Evolutionary conservation across 2,329 filamentous ascomycete genomes (phyloP), one percentile per base, ranked within the genome.

Genomic region (Chrysosporium queenslandicum): DNA sequence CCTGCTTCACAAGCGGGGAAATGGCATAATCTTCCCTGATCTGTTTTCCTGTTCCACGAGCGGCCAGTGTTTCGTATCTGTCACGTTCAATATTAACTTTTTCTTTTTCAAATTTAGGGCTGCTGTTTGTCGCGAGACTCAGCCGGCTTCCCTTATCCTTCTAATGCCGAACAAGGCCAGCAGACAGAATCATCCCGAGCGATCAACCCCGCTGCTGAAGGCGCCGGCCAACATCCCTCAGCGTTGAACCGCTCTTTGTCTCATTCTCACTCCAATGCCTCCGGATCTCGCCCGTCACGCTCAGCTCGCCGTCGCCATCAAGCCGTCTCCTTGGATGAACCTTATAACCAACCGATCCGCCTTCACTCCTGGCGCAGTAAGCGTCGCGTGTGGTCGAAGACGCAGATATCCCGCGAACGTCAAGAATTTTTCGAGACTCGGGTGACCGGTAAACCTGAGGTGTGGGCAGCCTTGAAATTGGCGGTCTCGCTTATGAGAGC

Each of bases 381-480:
- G 56, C 74, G 76, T 50, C 79, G 79, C 18, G 68, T 71, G 14
- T 94, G 86, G 86, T 89, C 86, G 0, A 80, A 78, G n/a, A 64
- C 70, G 14, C 73, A 83, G 50, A 73, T 95, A 1, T 79, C 81
- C 54, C 76, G 75, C 29, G 87, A 95, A 69, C 79, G 91, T 46
- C 72, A 71, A 46, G 88, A 88, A 56, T 96, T 94, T 74, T 97
- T 94, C 68, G 89, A 96, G 56, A 96, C 90, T 1, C 76, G 88
- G 43, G 87, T 94, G 14, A 86, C 85, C 0, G 88, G 88, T 1
- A 77, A 81, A 3, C 63, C 77, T 3, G 87, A 95, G 67, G 78
- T 92, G 23, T 97, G 91, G 91, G 80, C 80, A 59, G 83, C 86
- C 0, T 68, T 96, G 12, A 77, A 77, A 42, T 73, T 81, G 1